phyloP scores from a whole-genome alignment of 2,329 filamentous ascomycete genomes.

The Neurospora sp. region DNA sequence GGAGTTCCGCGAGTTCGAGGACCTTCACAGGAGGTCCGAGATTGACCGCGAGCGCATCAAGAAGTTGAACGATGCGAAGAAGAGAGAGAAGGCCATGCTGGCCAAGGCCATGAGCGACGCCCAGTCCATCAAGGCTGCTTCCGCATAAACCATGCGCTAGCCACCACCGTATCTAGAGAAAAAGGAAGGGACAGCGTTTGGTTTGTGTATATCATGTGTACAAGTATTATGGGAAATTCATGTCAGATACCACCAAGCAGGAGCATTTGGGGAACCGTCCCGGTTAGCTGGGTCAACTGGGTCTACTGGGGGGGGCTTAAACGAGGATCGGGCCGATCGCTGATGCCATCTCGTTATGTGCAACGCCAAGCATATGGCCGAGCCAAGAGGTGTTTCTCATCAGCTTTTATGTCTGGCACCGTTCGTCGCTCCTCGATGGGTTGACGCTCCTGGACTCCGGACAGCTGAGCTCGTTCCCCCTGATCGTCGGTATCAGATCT shows the following conservation, averaged over 20 bases:
- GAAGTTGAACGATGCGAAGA: constrained; percentile 44
- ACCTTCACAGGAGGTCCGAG: constrained; percentile 38
- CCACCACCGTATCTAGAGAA: not conserved
- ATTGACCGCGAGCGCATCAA: constrained; percentile 44
- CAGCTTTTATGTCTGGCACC: not conserved
- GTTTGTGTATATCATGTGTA: constrained; percentile 17
- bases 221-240: constrained; percentile 7
- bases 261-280: not conserved
- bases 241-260: not conserved
- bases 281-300: not conserved
- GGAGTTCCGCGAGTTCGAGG: constrained; percentile 47
- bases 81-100: constrained; percentile 51
- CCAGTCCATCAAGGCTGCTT: constrained; percentile 30
- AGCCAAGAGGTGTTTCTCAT: not conserved
- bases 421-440: not conserved
- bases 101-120: constrained; percentile 42
- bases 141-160: constrained; percentile 1
- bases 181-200: not conserved
- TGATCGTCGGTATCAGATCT: not conserved
- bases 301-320: not conserved
- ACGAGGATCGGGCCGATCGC: not conserved
- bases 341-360: not conserved
- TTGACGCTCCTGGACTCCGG: not conserved
- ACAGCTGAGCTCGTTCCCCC: not conserved
- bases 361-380: not conserved